Percentiles rank a stretch among this genome's conserved stretches.
phyloP scores from a whole-genome alignment of 306 rosid genomes.

The Quercus glauca region DNA sequence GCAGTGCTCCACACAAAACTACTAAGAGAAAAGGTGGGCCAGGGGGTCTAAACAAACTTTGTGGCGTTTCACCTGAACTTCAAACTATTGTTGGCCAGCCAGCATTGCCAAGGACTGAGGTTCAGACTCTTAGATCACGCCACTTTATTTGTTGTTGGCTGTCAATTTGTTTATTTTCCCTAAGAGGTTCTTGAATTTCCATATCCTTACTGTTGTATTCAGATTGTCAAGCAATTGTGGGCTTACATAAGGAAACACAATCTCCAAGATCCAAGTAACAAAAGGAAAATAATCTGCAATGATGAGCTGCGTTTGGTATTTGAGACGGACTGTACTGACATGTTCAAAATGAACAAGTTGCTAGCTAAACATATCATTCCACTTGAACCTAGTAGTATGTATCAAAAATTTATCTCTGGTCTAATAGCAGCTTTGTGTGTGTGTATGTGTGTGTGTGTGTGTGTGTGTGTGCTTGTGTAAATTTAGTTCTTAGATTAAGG shows the following conservation, averaged over 20 bases:
- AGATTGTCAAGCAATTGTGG: slow-evolving; percentile 69
- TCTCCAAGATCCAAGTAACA: slow-evolving; percentile 64
- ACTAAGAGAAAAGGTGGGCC: slow-evolving; percentile 86
- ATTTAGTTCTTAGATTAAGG: slow-evolving; percentile 20
- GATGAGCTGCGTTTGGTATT: slow-evolving; percentile 60
- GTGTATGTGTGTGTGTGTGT: background rate
- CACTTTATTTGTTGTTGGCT: background rate
- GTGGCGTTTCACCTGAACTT: slow-evolving; percentile 84
- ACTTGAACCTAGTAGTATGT: slow-evolving; percentile 63
- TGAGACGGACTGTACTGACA: slow-evolving; percentile 66
- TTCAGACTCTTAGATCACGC: slow-evolving; percentile 18
- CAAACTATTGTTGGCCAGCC: slow-evolving; percentile 91
- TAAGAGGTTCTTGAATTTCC: slow-evolving; percentile 15
- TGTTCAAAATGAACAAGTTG: slow-evolving; percentile 69
- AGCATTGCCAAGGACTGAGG: slow-evolving; percentile 78
- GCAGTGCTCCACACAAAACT: slow-evolving; percentile 58
- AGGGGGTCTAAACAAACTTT: slow-evolving; percentile 77
- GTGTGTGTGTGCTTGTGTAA: background rate
- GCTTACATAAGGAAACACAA: slow-evolving; percentile 56
- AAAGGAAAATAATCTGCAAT: slow-evolving; percentile 60
- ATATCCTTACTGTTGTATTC: slow-evolving; percentile 14
- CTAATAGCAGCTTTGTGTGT: background rate
- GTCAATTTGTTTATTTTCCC: background rate
- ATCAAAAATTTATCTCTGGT: slow-evolving; percentile 1
- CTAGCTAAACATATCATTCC: slow-evolving; percentile 61